Evolutionary conservation across 139 green algal species (phyloP), one percentile per base, ranked within the genome.

Genomic region (Limnomonas spitsbergensis): DNA sequence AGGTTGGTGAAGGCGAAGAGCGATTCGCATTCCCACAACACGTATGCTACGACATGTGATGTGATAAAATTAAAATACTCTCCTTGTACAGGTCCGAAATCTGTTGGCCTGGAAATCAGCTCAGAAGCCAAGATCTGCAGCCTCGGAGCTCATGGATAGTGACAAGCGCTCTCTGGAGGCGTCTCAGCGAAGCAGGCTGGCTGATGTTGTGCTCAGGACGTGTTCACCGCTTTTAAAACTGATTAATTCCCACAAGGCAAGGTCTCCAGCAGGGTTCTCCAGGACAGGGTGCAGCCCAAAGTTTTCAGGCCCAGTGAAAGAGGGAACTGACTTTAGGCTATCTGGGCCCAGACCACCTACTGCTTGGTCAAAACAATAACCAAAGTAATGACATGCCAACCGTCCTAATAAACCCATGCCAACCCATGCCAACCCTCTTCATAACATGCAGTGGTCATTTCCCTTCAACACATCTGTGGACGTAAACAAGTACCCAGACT

Each of bases 401-500:
- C n/a, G n/a, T n/a, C n/a, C n/a, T n/a, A n/a, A n/a, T n/a, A n/a
- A n/a, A n/a, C n/a, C n/a, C n/a, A n/a, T n/a, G n/a, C n/a, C n/a
- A n/a, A n/a, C n/a, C n/a, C n/a, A n/a, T n/a, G n/a, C n/a, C n/a
- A n/a, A n/a, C n/a, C n/a, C n/a, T n/a, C n/a, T n/a, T n/a, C n/a
- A n/a, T n/a, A n/a, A n/a, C 40, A 39, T 81, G 79, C 89, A 92
- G 88, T 97, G 85, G 83, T 89, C 92, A 2, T 97, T 83, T 76
- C 89, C 90, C 2, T 98, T 98, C 86, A 90, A 91, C 71, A 81
- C 53, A 0, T 93, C 94, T 1, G 94, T 98, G 40, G 93, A 98
- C 78, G 80, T 81, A 0, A 76, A 27, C 4, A 74, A 79, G 67
- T 98, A 88, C 38, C 52, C 76, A 26, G 91, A 95, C 84, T 98